Base-by-base conservation (phyloP, 2,329 filamentous ascomycete genomes). In the Colletotrichum plurivorum region DNA sequence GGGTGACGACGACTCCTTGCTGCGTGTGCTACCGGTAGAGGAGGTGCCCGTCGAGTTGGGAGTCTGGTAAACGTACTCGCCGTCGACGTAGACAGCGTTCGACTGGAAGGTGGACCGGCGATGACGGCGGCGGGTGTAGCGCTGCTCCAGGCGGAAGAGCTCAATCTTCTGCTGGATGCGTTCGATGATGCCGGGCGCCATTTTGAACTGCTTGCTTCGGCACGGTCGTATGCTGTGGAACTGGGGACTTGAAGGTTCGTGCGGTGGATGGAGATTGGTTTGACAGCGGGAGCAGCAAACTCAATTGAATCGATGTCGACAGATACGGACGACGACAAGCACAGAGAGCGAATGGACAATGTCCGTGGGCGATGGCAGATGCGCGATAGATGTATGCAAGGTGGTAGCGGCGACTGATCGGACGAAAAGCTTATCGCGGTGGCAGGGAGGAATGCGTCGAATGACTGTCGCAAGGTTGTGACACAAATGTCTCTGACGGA, bases 121-220 rank as follows among this genome's bases (percentile, higher is more conserved):
- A 75, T 90, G 83, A 76, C 95, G 94, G 79, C 94, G 92, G 76
- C 93, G 93, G 59, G 95, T 97, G 86, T 98, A 98, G 76, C 94
- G 92, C 84, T 98, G 92, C 84, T 98, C 95, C 74, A 98, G 91
- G 57, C 94, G 93, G 87, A 97, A 96, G 77, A 98, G 90, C 86
- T 98, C 94, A 76, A 97, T 85, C 85, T 93, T 89, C 69, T 88
- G 86, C 75, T 90, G 86, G 78, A 91, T 87, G 78, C 87, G 85
- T 70, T 89, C 85, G 75, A 91, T 76, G 76, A 91, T 76, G 75
- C 83, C 84, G 76, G 84, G 82, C 58, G 83, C 84, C 84, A 87
- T 87, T 68, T 18, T 68, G 52, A 66, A 25, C 7, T 49, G n/a
- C 10, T 36, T 39, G 1, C 15, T 43, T 15, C 45, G 39, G 39